Evolutionary conservation across 805 yeast species (phyloP), one percentile per base, ranked within the genome.

Genomic region (Lipomyces kockii): DNA sequence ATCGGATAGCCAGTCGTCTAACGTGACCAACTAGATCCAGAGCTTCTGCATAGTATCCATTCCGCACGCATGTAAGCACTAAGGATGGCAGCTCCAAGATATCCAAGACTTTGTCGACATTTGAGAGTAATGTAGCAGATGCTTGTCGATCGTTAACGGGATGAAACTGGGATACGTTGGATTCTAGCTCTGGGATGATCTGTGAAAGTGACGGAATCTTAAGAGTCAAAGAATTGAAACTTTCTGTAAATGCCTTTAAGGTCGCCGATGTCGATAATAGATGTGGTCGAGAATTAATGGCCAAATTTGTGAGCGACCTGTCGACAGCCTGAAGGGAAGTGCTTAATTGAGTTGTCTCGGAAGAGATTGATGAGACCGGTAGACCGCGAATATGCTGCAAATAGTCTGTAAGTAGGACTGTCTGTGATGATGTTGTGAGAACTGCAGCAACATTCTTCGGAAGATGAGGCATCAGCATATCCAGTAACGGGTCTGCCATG

Each of bases 1-100:
- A 93, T 66, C 96, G 82, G 20, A 87, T 85, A 0, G 84, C 80
- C 29, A 95, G 80, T 63, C 96, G 83, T 69, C 88, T 84, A 0
- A 90, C 87, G 73, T 90, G 87, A 37, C 89, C 84, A 12, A 92
- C 89, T 14, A 94, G 85, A 76, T 94, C 97, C 46, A 94, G 83
- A 9, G 97, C 92, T 74, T 92, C 97, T 43, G 92, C 89, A 75
- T 93, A 95, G 74, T 90, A 90, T 0, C 97, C 97, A 58, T 89
- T 89, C 59, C 86, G 83, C 11, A 93, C 91, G 78, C 98, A 91
- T n/a, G 93, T 87, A 59, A 87, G 84, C 43, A 94, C 87, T 59
- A 94, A 77, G 1, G 96, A 84, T 0, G 99, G 98, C 43, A 95
- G 80, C 74, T 91, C 97, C 71, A 94, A 80, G 9, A 93, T 83